Percentiles rank a stretch among this genome's conserved stretches.
Evolutionary conservation across 1,284 basidiomycete genomes (phyloP).

Genomic region (Ceratobasidium papillatum): DNA sequence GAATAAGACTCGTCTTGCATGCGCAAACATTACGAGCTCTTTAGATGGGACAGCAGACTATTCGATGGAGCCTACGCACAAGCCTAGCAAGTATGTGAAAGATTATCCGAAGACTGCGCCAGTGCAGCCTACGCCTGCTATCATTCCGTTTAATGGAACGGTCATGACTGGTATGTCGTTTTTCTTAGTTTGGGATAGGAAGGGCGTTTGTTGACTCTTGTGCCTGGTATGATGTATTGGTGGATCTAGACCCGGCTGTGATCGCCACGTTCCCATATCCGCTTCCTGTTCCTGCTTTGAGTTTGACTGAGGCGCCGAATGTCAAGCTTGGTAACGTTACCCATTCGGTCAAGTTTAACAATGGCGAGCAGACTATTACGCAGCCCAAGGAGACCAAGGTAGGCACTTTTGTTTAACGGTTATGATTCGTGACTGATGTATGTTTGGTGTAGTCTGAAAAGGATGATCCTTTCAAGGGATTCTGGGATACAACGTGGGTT

Average conservation of each 20-base stretch:
- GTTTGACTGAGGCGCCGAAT: slow-evolving; percentile 8
- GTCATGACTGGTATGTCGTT: slow-evolving; percentile 2
- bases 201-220: no score
- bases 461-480: no score
- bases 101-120: slow-evolving; percentile 41
- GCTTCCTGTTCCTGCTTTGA: slow-evolving; percentile 15
- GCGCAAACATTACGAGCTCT: slow-evolving; percentile 48
- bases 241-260: background rate
- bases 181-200: background rate
- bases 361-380: slow-evolving; percentile 17
- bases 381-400: slow-evolving; percentile 32
- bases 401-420: background rate
- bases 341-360: slow-evolving; percentile 14
- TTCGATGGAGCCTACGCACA: slow-evolving; percentile 36
- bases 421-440: no score
- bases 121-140: background rate
- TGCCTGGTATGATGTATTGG: background rate
- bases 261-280: slow-evolving; percentile 17
- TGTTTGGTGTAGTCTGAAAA: no score
- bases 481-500: no score
- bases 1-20: slow-evolving; percentile 47
- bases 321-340: slow-evolving; percentile 18
- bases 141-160: slow-evolving; percentile 27
- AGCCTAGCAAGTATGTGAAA: slow-evolving; percentile 41
- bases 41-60: slow-evolving; percentile 47